These are phyloP conservation scores for Aspergillus cristatus DNA, from an alignment of 495 filamentous ascomycete species.

Conservation along the genomic window DNA sequence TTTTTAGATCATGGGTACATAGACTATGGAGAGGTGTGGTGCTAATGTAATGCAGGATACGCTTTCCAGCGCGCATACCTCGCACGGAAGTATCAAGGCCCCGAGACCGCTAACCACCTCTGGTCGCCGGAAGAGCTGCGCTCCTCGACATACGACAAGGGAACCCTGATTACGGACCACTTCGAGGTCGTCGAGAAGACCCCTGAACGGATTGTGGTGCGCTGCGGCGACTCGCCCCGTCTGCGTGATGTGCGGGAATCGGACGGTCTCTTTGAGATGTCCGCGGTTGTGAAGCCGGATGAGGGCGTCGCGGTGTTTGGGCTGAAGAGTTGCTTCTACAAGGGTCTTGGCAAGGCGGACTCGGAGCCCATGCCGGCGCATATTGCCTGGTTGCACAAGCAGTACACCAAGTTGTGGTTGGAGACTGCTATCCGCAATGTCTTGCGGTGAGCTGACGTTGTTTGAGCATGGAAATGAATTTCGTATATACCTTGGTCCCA, in stretches of 20 bases:
- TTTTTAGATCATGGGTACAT: background rate
- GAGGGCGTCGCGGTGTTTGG: conserved; percentile 53
- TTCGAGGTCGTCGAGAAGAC: conserved; percentile 67
- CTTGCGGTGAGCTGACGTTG: conserved; percentile 2
- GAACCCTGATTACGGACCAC: conserved; percentile 63
- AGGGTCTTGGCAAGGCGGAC: conserved; percentile 40
- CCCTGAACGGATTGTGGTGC: conserved; percentile 49
- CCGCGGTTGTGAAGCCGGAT: conserved; percentile 49
- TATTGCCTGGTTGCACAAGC: conserved; percentile 49
- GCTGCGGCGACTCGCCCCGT: conserved; percentile 59
- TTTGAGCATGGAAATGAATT: too few relatives aligned
- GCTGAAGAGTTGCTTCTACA: conserved; percentile 59
- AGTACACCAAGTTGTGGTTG: conserved; percentile 57
- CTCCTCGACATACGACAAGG: conserved; percentile 46
- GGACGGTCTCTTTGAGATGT: conserved; percentile 65
- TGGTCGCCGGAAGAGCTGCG: conserved; percentile 51
- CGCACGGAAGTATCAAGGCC: conserved; percentile 50
- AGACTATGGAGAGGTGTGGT: too few relatives aligned
- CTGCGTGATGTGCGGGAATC: conserved; percentile 45
- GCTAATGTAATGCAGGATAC: conserved; percentile 38
- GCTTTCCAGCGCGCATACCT: conserved; percentile 53
- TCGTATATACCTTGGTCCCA: too few relatives aligned
- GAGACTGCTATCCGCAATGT: conserved; percentile 41
- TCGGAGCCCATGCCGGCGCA: conserved; percentile 43
- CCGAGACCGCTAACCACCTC: conserved; percentile 53